A percentile compares a stretch with the other conserved stretches of the same genome.
Evolutionary conservation across 495 filamentous ascomycete genomes (phyloP).

Genomic region (Xylaria sp.): DNA sequence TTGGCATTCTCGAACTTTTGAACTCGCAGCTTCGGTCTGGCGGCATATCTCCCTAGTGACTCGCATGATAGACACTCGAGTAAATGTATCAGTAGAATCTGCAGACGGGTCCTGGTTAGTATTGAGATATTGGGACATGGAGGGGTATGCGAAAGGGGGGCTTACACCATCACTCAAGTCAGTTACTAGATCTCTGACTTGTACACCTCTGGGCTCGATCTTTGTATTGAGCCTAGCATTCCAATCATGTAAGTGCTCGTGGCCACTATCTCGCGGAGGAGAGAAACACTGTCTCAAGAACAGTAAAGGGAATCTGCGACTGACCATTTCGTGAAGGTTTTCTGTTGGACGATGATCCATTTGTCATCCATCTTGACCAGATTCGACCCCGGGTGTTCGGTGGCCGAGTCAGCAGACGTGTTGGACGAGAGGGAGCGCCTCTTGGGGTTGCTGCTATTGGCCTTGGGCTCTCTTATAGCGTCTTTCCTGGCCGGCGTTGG

Average conservation of each 20-base stretch:
- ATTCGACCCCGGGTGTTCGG: conserved; percentile 48
- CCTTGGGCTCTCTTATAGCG: conserved; percentile 34
- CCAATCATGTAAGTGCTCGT: conserved; percentile 33
- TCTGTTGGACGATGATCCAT: conserved; percentile 97
- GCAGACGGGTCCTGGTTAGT: background rate
- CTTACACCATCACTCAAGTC: conserved; percentile 94
- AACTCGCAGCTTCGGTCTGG: conserved; percentile 92
- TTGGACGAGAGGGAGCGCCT: conserved; percentile 41
- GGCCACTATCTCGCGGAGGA: conserved; percentile 22
- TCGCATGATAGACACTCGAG: conserved; percentile 94
- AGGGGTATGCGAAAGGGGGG: conserved; percentile 31
- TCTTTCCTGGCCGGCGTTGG: conserved; percentile 23
- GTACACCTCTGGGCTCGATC: conserved; percentile 73
- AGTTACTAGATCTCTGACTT: conserved; percentile 80
- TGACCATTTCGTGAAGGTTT: conserved; percentile 99
- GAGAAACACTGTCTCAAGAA: conserved; percentile 7
- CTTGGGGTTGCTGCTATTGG: conserved; percentile 38
- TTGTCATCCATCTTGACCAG: conserved; percentile 73
- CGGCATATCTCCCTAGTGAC: conserved; percentile 94
- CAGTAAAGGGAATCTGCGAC: conserved; percentile 32
- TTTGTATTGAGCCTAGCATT: conserved; percentile 88
- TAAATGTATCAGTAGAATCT: conserved; percentile 95
- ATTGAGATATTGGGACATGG: conserved; percentile 14
- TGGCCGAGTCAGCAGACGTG: conserved; percentile 33
- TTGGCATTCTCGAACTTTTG: conserved; percentile 99